Conservation (phyloP, 2,329 filamentous ascomycete genomes). For the Sporothrix inflata region DNA sequence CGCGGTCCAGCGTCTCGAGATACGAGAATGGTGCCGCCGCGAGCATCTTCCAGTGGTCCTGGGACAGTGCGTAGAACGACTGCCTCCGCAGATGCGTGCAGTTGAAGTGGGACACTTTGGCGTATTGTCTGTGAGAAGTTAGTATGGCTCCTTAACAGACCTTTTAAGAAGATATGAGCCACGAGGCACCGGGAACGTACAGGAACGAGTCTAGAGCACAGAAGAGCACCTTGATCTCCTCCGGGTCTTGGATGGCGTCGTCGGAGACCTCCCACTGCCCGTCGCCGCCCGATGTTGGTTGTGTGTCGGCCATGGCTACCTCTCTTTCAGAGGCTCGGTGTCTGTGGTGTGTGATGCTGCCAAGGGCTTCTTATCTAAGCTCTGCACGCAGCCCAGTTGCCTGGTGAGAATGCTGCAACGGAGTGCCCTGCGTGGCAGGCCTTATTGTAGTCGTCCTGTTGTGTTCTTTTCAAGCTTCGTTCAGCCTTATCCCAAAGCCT, state of each 20-base stretch:
- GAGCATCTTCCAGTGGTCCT: slow-evolving; percentile 80
- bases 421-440: not conserved
- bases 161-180: not conserved
- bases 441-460: too few relatives aligned
- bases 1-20: slow-evolving; percentile 73
- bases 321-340: too few relatives aligned
- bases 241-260: slow-evolving; percentile 59
- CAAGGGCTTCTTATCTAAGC: not conserved
- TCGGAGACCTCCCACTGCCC: slow-evolving; percentile 30
- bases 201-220: slow-evolving; percentile 85
- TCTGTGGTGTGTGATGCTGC: not conserved
- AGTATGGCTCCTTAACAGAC: not conserved
- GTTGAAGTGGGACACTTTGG: slow-evolving; percentile 82
- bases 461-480: not conserved
- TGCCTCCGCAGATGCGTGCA: slow-evolving; percentile 88
- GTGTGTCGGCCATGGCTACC: not conserved
- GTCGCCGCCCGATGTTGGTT: not conserved
- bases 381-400: not conserved
- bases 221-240: slow-evolving; percentile 79
- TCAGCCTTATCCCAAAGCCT: not conserved
- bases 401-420: not conserved
- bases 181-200: slow-evolving; percentile 56
- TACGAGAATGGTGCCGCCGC: slow-evolving; percentile 81
- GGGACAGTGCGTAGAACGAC: slow-evolving; percentile 88
- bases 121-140: slow-evolving; percentile 70